A percentile compares a stretch with the other conserved stretches of the same genome.
Evolutionary conservation across 768 basidiomycete genomes (phyloP).

Genomic region (Leccinum longicurvipes): DNA sequence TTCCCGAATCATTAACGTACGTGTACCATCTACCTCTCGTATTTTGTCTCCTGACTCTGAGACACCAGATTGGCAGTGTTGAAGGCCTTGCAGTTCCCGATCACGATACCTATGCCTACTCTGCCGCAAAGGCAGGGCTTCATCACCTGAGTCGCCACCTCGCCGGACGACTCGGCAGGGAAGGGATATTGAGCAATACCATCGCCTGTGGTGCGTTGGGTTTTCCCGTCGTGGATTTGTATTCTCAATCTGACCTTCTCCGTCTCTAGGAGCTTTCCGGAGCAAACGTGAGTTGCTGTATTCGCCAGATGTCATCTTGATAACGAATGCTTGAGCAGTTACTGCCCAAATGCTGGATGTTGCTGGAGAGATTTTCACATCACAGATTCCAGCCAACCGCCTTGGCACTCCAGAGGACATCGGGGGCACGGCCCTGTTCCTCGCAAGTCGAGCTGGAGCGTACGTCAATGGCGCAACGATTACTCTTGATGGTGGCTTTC

Average conservation of each 20-base stretch:
- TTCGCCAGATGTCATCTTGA: background rate
- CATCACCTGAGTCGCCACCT: slow-evolving; percentile 59
- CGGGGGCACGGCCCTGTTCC: slow-evolving; percentile 58
- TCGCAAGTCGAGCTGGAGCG: slow-evolving; percentile 56
- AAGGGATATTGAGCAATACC: slow-evolving; percentile 59
- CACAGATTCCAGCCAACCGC: slow-evolving; percentile 45
- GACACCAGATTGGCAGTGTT: slow-evolving; percentile 54
- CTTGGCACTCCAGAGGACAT: slow-evolving; percentile 66
- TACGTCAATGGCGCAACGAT: slow-evolving; percentile 66
- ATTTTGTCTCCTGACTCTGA: background rate
- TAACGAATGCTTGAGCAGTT: slow-evolving; percentile 35
- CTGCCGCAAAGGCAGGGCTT: slow-evolving; percentile 60
- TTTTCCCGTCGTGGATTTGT: background rate
- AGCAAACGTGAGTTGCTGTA: slow-evolving; percentile 37
- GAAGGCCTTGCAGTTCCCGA: slow-evolving; percentile 52
- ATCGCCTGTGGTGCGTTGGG: slow-evolving; percentile 53
- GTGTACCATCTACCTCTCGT: slow-evolving; percentile 9
- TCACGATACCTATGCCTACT: slow-evolving; percentile 64
- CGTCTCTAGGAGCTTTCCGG: slow-evolving; percentile 34
- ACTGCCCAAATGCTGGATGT: slow-evolving; percentile 50
- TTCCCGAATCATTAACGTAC: slow-evolving; percentile 59
- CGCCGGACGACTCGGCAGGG: slow-evolving; percentile 51
- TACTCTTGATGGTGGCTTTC: slow-evolving; percentile 56
- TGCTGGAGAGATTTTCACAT: slow-evolving; percentile 41
- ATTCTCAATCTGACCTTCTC: background rate